These are phyloP conservation scores for Porogramme epimiltina DNA, from an alignment of 1,284 basidiomycete genomes.

Conservation along the genomic window DNA sequence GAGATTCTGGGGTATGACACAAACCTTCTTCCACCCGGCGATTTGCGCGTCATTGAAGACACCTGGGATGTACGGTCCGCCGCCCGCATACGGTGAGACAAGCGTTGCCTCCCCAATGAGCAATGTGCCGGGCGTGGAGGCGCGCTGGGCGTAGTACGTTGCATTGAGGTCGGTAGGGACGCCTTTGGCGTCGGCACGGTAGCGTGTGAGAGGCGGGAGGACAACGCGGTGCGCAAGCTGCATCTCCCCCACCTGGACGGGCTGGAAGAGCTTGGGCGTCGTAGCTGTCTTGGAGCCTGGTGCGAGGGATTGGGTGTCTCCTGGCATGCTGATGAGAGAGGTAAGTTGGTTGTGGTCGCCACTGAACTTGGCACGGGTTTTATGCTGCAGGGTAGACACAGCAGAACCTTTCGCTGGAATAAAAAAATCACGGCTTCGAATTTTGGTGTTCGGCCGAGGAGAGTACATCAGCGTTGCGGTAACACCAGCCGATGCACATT, in stretches of 20 bases:
- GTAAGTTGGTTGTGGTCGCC: too few species aligned
- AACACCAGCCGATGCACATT: too few species aligned
- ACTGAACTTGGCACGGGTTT: too few species aligned
- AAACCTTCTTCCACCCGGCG: conserved; percentile 47
- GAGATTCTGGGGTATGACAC: conserved; percentile 1
- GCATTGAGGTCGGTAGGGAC: conserved; percentile 31
- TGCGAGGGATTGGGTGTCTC: too few species aligned
- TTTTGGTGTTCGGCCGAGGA: too few species aligned
- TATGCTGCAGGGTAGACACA: too few species aligned
- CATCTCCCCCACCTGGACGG: conserved; percentile 42
- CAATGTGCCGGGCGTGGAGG: conserved; percentile 43
- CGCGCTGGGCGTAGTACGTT: conserved; percentile 51
- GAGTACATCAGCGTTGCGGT: too few species aligned
- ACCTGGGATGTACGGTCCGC: conserved; percentile 38
- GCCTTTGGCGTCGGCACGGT: conserved; percentile 30
- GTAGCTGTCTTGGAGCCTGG: too few species aligned
- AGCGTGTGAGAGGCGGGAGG: conserved; percentile 47
- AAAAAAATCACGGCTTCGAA: too few species aligned
- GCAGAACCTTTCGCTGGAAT: too few species aligned
- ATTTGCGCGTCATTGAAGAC: conserved; percentile 48
- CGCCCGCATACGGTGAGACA: conserved; percentile 40
- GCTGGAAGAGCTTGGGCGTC: conserved; percentile 41
- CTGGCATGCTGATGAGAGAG: too few species aligned
- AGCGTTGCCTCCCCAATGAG: conserved; percentile 50
- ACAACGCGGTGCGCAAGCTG: conserved; percentile 46